A percentile compares a stretch with the other conserved stretches of the same genome.
phyloP scores from a whole-genome alignment of 2,329 filamentous ascomycete genomes.

The Chrysosporium queenslandicum region DNA sequence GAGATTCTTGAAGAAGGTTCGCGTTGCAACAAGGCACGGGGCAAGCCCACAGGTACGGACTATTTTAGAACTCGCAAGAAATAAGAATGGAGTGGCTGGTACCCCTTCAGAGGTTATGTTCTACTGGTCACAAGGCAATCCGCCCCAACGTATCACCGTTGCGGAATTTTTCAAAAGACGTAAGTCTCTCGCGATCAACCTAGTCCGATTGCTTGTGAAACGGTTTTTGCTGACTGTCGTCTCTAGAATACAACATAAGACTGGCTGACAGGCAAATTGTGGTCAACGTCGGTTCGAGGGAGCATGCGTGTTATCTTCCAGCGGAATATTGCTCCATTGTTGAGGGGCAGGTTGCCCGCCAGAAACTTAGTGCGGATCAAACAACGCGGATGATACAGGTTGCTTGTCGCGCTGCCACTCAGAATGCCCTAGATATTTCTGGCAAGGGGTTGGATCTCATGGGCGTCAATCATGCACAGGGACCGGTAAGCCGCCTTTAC shows the following conservation, averaged over 20 bases:
- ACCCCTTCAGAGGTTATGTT: not conserved
- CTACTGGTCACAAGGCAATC: not conserved
- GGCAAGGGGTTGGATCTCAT: slow-evolving; percentile 36
- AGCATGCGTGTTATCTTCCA: slow-evolving; percentile 54
- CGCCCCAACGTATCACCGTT: slow-evolving; percentile 29
- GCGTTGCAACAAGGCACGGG: slow-evolving; percentile 15
- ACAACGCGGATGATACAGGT: slow-evolving; percentile 61
- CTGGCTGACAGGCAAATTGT: slow-evolving; percentile 43
- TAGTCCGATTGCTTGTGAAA: not conserved
- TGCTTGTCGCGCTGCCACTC: slow-evolving; percentile 55
- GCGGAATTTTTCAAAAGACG: slow-evolving; percentile 39
- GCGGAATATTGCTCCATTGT: slow-evolving; percentile 55
- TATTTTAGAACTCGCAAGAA: not conserved
- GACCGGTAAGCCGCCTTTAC: slow-evolving; percentile 8
- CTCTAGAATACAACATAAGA: slow-evolving; percentile 31
- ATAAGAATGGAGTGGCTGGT: not conserved
- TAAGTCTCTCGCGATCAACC: not conserved
- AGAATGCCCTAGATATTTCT: slow-evolving; percentile 58
- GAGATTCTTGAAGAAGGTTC: slow-evolving; percentile 16
- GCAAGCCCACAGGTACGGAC: not conserved
- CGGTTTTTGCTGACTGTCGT: not conserved
- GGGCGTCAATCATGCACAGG: not conserved
- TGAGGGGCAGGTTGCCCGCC: slow-evolving; percentile 53
- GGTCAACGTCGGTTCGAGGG: slow-evolving; percentile 53
- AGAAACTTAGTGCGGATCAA: slow-evolving; percentile 51